Evolutionary conservation across 2,329 filamentous ascomycete genomes (phyloP).

Genomic region (Plectosphaerella sp.): DNA sequence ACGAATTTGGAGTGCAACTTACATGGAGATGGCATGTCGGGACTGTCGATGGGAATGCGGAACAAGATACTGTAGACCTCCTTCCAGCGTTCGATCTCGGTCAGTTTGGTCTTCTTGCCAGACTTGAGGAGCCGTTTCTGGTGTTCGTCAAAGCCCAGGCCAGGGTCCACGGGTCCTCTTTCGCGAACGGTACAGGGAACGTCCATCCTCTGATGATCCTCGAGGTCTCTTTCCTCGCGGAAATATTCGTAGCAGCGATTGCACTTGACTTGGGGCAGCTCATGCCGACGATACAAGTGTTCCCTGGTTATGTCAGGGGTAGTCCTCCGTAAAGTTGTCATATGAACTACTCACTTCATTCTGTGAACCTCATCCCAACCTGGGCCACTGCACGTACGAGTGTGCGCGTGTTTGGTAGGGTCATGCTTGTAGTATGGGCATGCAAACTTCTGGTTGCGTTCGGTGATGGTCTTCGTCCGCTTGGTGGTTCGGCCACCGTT

Average conservation of each 20-base stretch:
- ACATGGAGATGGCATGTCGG: constrained; percentile 8
- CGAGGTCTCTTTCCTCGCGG: constrained; percentile 22
- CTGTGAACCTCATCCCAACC: constrained; percentile 32
- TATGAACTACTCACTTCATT: constrained; percentile 23
- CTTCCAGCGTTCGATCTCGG: constrained; percentile 31
- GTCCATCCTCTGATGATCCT: constrained; percentile 22
- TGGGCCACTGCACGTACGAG: constrained; percentile 28
- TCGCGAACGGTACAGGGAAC: constrained; percentile 16
- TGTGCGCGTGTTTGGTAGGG: constrained; percentile 25
- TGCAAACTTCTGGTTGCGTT: constrained; percentile 16
- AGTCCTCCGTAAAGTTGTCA: not conserved
- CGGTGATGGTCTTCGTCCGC: constrained; percentile 2
- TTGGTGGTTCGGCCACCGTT: constrained; percentile 1
- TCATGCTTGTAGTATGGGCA: constrained; percentile 37
- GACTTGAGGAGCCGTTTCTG: constrained; percentile 21
- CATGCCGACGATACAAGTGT: constrained; percentile 32
- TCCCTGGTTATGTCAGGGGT: constrained; percentile 17
- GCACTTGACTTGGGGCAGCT: constrained; percentile 23
- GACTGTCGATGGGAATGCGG: constrained; percentile 12
- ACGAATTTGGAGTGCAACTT: not conserved
- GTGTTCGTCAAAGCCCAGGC: constrained; percentile 31
- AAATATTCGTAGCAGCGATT: constrained; percentile 30
- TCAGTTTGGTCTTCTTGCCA: constrained; percentile 20
- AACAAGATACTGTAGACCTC: constrained; percentile 32
- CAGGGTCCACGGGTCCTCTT: constrained; percentile 14